Base-by-base conservation (phyloP, 352 stramenopile genomes). In the Globisporangium paroecandrum region DNA sequence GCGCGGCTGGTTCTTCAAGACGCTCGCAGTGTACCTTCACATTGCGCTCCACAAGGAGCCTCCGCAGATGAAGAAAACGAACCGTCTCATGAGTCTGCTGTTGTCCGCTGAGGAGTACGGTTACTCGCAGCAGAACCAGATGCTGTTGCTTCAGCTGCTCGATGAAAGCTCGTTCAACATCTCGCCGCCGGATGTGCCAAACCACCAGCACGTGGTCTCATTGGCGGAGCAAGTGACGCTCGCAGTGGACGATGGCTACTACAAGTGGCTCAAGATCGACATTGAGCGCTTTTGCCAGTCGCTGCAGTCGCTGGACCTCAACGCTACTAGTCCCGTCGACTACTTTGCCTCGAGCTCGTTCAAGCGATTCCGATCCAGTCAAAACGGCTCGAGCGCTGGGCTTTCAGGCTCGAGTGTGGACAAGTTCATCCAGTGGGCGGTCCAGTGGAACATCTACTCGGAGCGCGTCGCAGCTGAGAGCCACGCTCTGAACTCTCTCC, bases 371-470 rank as follows among this genome's bases (percentile, higher is more conserved):
- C 83, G 83, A 15, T 78, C 85, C 7, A 89, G 79, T 69, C 69
- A 70, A 18, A 72, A 76, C 43, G 74, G 72, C 9, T 32, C 46
- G 10, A 77, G 64, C 51, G 27, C 25, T 22, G 54, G 54, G 15
- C 43, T 59, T 25, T 83, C 81, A 15, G 74, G 77, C 27, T 72
- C 73, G 53, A 75, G 69, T 20, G 72, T 77, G 34, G 71, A 89
- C 36, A 61, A 75, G 55, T 79, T 93, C 58, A 66, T 95, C 32
- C 78, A 89, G 65, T 95, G 87, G 87, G 84, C 87, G 8, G 79
- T 94, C 29, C 77, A 89, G 51, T 95, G 87, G 87, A 95, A 95
- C 61, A 73, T 89, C 29, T 95, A 92, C 68, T 95, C 87, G 34
- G 87, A 95, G 58, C 82, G 84, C 24, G 82, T 95, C 62, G 84